Percentiles rank a stretch among this genome's conserved stretches.
Evolutionary conservation across 1,284 basidiomycete species (phyloP).

Genomic region (Sporisorium scitamineum): DNA sequence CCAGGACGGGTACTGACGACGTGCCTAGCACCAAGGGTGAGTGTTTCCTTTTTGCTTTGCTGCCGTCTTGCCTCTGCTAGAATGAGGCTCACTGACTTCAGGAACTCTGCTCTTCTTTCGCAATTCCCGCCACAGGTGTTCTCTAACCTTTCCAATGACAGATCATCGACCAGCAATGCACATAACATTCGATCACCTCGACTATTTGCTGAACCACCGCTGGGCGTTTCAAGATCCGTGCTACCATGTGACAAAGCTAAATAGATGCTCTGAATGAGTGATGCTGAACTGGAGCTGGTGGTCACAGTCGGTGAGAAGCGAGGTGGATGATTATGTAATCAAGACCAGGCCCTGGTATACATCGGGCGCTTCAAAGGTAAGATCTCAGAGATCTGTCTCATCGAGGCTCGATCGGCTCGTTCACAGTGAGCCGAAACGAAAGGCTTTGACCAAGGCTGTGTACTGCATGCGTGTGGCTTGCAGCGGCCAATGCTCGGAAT

Average conservation of each 20-base stretch:
- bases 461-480: slow-evolving; percentile 4
- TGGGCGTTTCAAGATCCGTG: background rate
- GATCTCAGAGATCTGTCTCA: too few species aligned
- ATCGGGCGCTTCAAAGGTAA: too few species aligned
- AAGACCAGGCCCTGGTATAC: too few species aligned
- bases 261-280: too few species aligned
- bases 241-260: too few species aligned
- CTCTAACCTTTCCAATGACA: background rate
- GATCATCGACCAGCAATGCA: background rate
- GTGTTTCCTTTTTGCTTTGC: background rate
- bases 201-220: background rate
- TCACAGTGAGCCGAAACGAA: background rate
- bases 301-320: too few species aligned
- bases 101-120: background rate
- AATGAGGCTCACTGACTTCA: background rate
- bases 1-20: slow-evolving; percentile 87
- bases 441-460: too few species aligned
- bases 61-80: background rate
- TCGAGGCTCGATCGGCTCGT: too few species aligned
- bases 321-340: too few species aligned
- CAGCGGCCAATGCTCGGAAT: slow-evolving; percentile 9
- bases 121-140: slow-evolving; percentile 1
- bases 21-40: slow-evolving; percentile 96
- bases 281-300: too few species aligned
- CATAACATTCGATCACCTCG: background rate